Base-by-base conservation (phyloP, 2,329 filamentous ascomycete genomes). In the Colletotrichum sp. region DNA sequence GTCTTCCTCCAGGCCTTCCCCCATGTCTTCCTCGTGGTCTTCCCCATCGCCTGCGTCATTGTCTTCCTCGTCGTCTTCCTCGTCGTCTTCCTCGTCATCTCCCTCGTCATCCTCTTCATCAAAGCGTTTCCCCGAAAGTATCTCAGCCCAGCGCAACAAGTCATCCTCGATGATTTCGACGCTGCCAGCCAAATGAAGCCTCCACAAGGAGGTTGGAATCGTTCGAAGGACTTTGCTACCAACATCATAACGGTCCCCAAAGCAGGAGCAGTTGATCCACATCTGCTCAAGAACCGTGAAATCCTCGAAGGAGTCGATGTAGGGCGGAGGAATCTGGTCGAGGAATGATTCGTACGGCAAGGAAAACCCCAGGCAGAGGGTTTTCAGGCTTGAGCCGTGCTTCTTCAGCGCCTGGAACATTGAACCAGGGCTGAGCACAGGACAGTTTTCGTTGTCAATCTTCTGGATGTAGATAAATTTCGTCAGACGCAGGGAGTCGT, bases 291-390 rank as follows among this genome's bases (percentile, higher is more conserved):
- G 44, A 3, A 22, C n/a, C 6, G 1, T 1, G 4, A 52, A 52
- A 0, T 52, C n/a, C n/a, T 52, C 0, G 8, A 52, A 52, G 4
- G 44, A 52, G 0, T 8, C 0, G 44, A 52, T 52, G 44, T 22
- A 52, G n/a, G 44, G 44, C n/a, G 44, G 44, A 52, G 44, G 44
- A 3, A 0, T 49, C 19, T 49, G 39, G 19, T 49, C 39, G 39
- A 0, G 0, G 19, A n/a, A 49, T 12, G 0, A 1, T 7, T n/a
- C 19, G 19, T n/a, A n/a, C 19, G 3, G 0, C 0, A 49, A 11
- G 39, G 12, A 2, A 49, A 49, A 0, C 0, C 3, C 39, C 9
- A 52, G 44, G 0, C 44, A 52, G 0, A 52, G 44, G 13, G 12
- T 22, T 22, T 52, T 22, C 19, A 52, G 44, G 44, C 44, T 22